These are phyloP conservation scores for Trichoderma guizhouense DNA, from an alignment of 2,329 filamentous ascomycete genomes.

Conservation along the genomic window DNA sequence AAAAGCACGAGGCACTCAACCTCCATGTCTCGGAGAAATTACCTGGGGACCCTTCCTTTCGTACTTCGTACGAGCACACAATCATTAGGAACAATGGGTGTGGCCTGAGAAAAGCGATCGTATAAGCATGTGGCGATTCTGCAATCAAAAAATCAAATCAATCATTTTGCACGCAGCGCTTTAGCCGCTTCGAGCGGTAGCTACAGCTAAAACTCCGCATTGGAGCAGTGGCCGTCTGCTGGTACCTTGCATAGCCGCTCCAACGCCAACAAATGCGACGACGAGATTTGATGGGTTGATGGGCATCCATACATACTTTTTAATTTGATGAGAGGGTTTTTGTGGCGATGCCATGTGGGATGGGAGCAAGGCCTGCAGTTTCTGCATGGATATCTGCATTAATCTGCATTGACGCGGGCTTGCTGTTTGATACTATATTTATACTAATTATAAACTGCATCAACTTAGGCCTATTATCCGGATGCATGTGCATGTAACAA, in stretches of 20 bases:
- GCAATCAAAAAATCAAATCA: background rate
- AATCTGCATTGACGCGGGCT: background rate
- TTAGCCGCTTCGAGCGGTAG: background rate
- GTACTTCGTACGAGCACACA: background rate
- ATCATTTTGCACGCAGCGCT: background rate
- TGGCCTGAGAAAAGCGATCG: background rate
- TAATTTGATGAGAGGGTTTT: background rate
- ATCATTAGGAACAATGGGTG: background rate
- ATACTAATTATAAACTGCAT: background rate
- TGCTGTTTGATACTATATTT: background rate
- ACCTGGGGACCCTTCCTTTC: background rate
- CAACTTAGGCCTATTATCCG: background rate
- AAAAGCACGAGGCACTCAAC: background rate
- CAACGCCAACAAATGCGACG: conserved; percentile 1
- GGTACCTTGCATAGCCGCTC: conserved; percentile 16
- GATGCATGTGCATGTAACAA: background rate
- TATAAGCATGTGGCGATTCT: background rate
- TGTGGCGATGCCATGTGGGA: background rate
- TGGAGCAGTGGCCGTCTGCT: background rate
- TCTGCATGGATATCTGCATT: background rate
- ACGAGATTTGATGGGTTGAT: background rate
- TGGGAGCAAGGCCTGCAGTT: background rate
- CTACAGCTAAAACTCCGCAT: conserved; percentile 3
- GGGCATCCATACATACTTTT: background rate
- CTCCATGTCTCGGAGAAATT: background rate